Evolutionary conservation across 2,329 filamentous ascomycete species (phyloP).

Genomic region (Lecanicillium sp.): DNA sequence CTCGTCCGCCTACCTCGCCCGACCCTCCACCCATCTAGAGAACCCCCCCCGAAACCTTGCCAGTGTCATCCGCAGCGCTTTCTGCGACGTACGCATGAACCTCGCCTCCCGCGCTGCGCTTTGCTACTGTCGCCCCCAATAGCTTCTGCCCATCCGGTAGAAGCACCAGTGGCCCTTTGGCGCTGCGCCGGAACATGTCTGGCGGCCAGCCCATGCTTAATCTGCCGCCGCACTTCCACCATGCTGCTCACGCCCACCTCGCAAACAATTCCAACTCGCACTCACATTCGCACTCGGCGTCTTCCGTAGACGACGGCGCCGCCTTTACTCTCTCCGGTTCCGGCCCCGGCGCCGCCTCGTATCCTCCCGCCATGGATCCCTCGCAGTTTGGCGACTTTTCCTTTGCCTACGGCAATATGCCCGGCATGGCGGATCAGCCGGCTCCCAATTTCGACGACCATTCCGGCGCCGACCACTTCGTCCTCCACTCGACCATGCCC

Average conservation of each 20-base stretch:
- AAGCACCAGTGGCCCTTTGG: slow-evolving; percentile 3
- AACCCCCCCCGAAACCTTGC: background rate
- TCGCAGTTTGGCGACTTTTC: slow-evolving; percentile 48
- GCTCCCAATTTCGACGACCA: slow-evolving; percentile 27
- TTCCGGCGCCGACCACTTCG: slow-evolving; percentile 29
- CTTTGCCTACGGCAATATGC: slow-evolving; percentile 44
- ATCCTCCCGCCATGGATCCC: slow-evolving; percentile 34
- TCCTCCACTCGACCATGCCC: slow-evolving; percentile 23
- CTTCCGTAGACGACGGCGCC: background rate
- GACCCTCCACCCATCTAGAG: background rate
- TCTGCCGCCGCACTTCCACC: slow-evolving; percentile 22
- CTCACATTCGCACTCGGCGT: background rate
- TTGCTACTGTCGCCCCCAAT: background rate
- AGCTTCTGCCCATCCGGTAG: slow-evolving; percentile 10
- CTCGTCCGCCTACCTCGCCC: slow-evolving; percentile 1
- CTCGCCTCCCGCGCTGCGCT: background rate
- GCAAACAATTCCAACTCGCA: slow-evolving; percentile 4
- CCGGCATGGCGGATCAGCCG: slow-evolving; percentile 29
- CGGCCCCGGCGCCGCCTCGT: background rate
- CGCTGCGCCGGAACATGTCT: slow-evolving; percentile 24
- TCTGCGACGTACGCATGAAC: background rate
- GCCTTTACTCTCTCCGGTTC: slow-evolving; percentile 5
- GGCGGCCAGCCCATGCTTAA: slow-evolving; percentile 24
- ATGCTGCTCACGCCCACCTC: slow-evolving; percentile 24
- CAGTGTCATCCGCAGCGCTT: background rate